phyloP scores from a whole-genome alignment of 106 monocot species.

The Acorus calamus region DNA sequence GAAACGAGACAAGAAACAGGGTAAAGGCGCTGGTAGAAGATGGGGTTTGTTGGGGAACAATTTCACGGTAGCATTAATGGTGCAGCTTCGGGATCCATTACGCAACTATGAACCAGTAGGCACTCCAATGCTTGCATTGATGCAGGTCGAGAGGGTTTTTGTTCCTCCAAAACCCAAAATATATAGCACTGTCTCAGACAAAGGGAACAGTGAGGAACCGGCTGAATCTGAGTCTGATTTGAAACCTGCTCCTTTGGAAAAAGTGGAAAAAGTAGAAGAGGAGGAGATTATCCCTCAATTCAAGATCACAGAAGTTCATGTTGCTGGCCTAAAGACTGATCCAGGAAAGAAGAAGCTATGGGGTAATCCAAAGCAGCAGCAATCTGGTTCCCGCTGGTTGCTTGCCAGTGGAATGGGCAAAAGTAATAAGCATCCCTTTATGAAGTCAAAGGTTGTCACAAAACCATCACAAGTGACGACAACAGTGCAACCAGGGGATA shows the following conservation, averaged over 20 bases:
- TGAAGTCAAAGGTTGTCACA: not conserved
- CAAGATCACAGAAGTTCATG: conserved; percentile 6
- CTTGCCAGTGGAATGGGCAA: conserved; percentile 9
- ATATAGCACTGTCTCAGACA: no score
- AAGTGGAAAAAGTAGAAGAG: not conserved
- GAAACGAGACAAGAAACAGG: not conserved
- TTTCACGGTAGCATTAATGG: conserved; percentile 2
- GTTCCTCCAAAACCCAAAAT: no score
- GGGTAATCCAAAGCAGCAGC: conserved; percentile 3
- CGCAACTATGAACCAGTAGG: conserved; percentile 9
- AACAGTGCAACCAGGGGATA: conserved; percentile 55
- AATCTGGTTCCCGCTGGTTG: conserved; percentile 3
- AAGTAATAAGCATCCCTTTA: not conserved
- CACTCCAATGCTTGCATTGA: conserved; percentile 5
- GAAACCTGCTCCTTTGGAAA: not conserved
- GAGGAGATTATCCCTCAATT: not conserved
- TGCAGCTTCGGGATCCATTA: conserved; percentile 11
- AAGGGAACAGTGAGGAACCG: not conserved
- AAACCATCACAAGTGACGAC: conserved; percentile 33
- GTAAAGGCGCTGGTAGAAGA: not conserved
- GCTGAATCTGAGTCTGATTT: no score
- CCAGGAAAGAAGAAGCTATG: not conserved
- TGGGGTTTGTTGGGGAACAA: not conserved
- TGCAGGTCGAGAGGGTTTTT: conserved; percentile 1
- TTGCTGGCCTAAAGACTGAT: conserved; percentile 6